Conservation (phyloP, 805 yeast species). For the Hanseniaspora lindneri region DNA sequence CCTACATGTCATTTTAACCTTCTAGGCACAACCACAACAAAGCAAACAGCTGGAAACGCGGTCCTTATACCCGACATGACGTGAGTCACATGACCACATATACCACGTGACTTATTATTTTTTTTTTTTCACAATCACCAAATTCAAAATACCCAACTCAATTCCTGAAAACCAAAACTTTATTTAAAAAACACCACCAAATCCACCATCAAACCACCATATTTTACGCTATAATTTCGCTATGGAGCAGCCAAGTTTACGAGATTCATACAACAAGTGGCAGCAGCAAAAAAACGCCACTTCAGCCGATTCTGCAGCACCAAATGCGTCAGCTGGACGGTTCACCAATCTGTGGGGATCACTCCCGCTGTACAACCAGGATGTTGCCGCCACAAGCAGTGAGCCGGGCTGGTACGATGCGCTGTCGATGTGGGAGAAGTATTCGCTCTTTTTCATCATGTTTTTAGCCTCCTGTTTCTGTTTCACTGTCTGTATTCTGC, state of each 20-base stretch:
- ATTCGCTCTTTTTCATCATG: constrained; percentile 66
- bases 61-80: too few relatives aligned
- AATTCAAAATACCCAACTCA: too few relatives aligned
- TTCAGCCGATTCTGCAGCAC: neutral
- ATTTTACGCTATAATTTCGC: neutral
- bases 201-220: neutral
- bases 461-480: constrained; percentile 67
- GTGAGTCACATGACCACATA: too few relatives aligned
- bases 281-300: constrained; percentile 23
- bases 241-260: constrained; percentile 21
- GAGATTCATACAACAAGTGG: constrained; percentile 35
- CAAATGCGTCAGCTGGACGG: neutral
- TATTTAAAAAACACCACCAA: neutral
- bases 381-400: constrained; percentile 47
- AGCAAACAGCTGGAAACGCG: too few relatives aligned
- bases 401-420: constrained; percentile 46
- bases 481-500: constrained; percentile 65
- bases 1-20: too few relatives aligned
- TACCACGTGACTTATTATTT: too few relatives aligned
- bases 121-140: too few relatives aligned
- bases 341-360: constrained; percentile 47
- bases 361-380: constrained; percentile 52
- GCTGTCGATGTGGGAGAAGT: constrained; percentile 65
- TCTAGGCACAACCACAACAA: too few relatives aligned
- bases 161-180: neutral